Evolutionary conservation across 345 rosid genomes (phyloP), one percentile per base, ranked within the genome.

Genomic region (Eucalyptus rudis): DNA sequence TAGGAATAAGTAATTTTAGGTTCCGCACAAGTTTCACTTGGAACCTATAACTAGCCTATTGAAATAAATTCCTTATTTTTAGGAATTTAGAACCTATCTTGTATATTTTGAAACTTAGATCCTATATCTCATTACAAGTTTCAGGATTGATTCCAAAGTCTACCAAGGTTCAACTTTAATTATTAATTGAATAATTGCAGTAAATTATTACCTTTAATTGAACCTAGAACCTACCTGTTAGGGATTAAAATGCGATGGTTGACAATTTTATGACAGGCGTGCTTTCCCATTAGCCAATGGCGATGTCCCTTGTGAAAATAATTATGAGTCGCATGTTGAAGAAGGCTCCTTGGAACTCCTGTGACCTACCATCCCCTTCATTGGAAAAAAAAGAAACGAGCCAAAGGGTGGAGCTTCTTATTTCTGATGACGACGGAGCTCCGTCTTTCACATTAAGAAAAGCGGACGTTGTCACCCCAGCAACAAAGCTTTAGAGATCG

Each of bases 11-110:
- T 2, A 2, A 1, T 52, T 52, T 52, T 19, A 52, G 10, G 2
- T 52, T 52, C 0, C 2, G 4, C 2, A 19, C 25, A 52, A 0
- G 1, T 52, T 52, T 8, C 10, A 52, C 10, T 52, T 52, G 5
- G 0, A 8, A 20, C 1, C 5, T 52, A 10, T 0, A 52, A 20
- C 10, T 52, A 52, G 20, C 2, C 1, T 0, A 1, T 52, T 52
- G 25, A 52, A 52, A 19, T 0, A 52, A 1, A 8, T 52, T 20
- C 58, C 0, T 20, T 8, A 52, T 52, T 52, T 52, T 52, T 52
- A 2, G 58, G 58, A 20, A 52, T 2, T 2, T 52, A 20, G 5
- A 19, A 52, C 10, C 10, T 52, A 52, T 3, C 5, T 0, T 52
- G 10, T 8, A 20, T 20, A 52, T 52, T 4, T 52, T 52, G 0